Percentiles rank a stretch among this genome's conserved stretches.
These are phyloP conservation scores for Turritis glabra DNA, from an alignment of 345 rosid genomes.

Conservation along the genomic window DNA sequence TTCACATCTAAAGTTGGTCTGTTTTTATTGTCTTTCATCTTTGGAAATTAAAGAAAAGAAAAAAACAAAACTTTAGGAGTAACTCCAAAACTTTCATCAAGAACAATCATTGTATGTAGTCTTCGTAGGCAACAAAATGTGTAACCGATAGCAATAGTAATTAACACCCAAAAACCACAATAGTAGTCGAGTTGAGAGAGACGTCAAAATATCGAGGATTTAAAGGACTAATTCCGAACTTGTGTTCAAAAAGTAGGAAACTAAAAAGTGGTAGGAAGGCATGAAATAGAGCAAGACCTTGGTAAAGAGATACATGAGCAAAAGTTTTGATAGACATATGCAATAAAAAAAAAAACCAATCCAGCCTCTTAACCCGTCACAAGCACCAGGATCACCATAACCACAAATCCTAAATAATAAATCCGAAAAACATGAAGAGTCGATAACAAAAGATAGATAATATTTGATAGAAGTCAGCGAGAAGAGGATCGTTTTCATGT, in stretches of 20 bases:
- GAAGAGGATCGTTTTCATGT: neutral
- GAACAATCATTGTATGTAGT: neutral
- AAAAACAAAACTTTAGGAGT: neutral
- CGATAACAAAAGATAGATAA: neutral
- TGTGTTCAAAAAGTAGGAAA: no score
- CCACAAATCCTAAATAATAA: constrained; percentile 7
- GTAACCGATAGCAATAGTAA: neutral
- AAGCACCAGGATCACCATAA: constrained; percentile 17
- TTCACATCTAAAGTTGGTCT: neutral
- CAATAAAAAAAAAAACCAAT: constrained; percentile 8
- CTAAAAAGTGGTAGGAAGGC: no score
- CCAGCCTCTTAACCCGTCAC: constrained; percentile 12
- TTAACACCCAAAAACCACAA: neutral
- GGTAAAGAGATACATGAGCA: no score
- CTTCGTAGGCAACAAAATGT: neutral
- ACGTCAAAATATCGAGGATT: no score
- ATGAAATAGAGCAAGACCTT: no score
- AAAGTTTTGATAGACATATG: neutral
- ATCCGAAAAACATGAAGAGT: neutral
- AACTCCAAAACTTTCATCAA: neutral
- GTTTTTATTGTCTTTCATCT: neutral
- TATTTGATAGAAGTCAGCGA: neutral
- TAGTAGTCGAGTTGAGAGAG: no score
- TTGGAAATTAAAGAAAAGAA: neutral
- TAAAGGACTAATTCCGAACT: no score